Percentiles rank a stretch among this genome's conserved stretches.
Conservation (phyloP, 2,329 filamentous ascomycete species). For the Penicillium sp. region DNA sequence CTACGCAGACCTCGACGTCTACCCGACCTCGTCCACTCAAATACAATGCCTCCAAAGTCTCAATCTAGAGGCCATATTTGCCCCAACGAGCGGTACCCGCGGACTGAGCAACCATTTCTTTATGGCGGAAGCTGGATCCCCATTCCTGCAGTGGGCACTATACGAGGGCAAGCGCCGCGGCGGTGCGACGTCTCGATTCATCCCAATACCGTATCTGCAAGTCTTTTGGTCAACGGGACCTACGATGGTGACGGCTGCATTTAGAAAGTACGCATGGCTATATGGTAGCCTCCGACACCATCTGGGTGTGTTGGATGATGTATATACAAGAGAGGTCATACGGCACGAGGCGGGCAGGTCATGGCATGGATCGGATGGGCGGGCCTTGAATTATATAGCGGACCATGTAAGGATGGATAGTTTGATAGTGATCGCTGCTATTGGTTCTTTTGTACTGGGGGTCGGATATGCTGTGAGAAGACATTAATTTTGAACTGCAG, state of each 20-base stretch:
- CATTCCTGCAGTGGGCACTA: constrained; percentile 15
- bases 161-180: constrained; percentile 18
- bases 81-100: constrained; percentile 10
- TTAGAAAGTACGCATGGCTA: constrained; percentile 10
- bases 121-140: constrained; percentile 16
- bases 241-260: constrained; percentile 20
- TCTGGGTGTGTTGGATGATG: constrained; percentile 14
- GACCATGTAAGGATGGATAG: constrained; percentile 5
- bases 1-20: constrained; percentile 20
- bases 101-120: constrained; percentile 24
- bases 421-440: background rate
- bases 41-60: constrained; percentile 17
- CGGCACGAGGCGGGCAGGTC: constrained; percentile 17
- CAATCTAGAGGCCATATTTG: constrained; percentile 16
- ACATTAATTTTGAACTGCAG: background rate
- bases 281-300: background rate
- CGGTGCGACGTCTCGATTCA: constrained; percentile 4
- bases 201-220: constrained; percentile 17
- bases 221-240: constrained; percentile 24
- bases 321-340: constrained; percentile 8
- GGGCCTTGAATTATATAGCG: constrained; percentile 16
- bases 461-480: background rate
- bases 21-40: constrained; percentile 8
- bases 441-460: background rate
- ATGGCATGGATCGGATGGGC: constrained; percentile 19